phyloP scores from a whole-genome alignment of 2,329 filamentous ascomycete genomes.

The Zymoseptoria ardabiliae region DNA sequence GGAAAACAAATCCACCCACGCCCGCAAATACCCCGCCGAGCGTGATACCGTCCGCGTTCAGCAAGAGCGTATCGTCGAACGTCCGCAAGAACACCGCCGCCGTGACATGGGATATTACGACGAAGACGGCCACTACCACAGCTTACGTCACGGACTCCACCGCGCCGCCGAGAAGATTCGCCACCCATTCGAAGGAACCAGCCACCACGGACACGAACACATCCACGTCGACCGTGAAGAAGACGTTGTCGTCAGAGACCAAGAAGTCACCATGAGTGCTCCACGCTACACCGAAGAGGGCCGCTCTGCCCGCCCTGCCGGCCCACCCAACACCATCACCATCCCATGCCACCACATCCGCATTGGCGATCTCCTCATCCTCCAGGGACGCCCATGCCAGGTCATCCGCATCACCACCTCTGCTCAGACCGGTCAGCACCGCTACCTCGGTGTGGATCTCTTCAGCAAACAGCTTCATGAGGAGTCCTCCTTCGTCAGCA shows the following conservation, averaged over 20 bases:
- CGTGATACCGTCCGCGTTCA: conserved; percentile 36
- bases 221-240: conserved; percentile 30
- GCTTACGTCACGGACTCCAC: conserved; percentile 63
- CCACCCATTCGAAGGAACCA: conserved; percentile 53
- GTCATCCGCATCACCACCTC: conserved; percentile 99
- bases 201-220: conserved; percentile 43
- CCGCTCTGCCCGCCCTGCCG: conserved; percentile 17
- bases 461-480: conserved; percentile 99
- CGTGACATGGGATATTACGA: conserved; percentile 74
- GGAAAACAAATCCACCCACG: conserved; percentile 35
- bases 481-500: conserved; percentile 95
- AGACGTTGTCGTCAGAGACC: conserved; percentile 44
- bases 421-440: conserved; percentile 95
- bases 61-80: conserved; percentile 46
- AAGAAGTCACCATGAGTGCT: conserved; percentile 36
- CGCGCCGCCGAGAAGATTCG: conserved; percentile 58
- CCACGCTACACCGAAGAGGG: conserved; percentile 26
- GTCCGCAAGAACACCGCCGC: conserved; percentile 38
- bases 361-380: conserved; percentile 96
- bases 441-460: conserved; percentile 98
- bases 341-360: conserved; percentile 99
- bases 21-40: conserved; percentile 31
- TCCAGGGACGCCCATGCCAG: conserved; percentile 98
- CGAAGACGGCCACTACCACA: conserved; percentile 69
- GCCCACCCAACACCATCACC: conserved; percentile 73